Evolutionary conservation across 345 rosid genomes (phyloP).

Genomic region (Syzygium jambos): DNA sequence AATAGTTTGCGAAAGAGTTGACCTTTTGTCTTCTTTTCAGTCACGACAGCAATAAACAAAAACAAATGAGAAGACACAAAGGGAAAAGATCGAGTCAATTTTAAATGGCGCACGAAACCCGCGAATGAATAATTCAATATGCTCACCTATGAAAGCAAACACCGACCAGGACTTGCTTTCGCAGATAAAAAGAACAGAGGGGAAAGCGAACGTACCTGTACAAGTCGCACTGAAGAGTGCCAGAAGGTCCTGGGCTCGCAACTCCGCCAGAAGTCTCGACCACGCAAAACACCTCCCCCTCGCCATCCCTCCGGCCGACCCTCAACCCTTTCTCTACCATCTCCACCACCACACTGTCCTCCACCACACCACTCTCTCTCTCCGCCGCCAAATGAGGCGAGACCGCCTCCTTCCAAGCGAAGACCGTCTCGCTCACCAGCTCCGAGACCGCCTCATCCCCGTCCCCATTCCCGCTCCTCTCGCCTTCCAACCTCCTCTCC

Average conservation of each 20-base stretch:
- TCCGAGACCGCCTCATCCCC: constrained; percentile 14
- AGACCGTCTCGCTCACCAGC: constrained; percentile 57
- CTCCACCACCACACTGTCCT: constrained; percentile 36
- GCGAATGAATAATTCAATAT: neutral
- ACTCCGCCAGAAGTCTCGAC: constrained; percentile 97
- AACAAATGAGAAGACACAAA: neutral
- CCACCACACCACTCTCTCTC: constrained; percentile 47
- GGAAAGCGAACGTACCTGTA: constrained; percentile 39
- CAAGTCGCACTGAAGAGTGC: constrained; percentile 87
- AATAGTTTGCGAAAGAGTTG: neutral
- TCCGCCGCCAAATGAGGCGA: constrained; percentile 89
- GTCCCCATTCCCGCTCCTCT: constrained; percentile 9
- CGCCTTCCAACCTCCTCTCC: constrained; percentile 21
- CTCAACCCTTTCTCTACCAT: constrained; percentile 38
- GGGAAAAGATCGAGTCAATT: neutral
- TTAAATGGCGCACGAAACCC: neutral
- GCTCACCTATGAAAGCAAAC: neutral
- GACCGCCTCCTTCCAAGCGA: constrained; percentile 80
- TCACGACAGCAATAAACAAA: neutral
- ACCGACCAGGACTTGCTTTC: neutral
- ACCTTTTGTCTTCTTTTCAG: neutral
- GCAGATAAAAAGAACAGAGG: neutral
- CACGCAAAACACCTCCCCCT: constrained; percentile 40
- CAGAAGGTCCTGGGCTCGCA: constrained; percentile 88
- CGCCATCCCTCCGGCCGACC: constrained; percentile 21